phyloP scores from a whole-genome alignment of 2,329 filamentous ascomycete genomes.

The Aureobasidium sp. region DNA sequence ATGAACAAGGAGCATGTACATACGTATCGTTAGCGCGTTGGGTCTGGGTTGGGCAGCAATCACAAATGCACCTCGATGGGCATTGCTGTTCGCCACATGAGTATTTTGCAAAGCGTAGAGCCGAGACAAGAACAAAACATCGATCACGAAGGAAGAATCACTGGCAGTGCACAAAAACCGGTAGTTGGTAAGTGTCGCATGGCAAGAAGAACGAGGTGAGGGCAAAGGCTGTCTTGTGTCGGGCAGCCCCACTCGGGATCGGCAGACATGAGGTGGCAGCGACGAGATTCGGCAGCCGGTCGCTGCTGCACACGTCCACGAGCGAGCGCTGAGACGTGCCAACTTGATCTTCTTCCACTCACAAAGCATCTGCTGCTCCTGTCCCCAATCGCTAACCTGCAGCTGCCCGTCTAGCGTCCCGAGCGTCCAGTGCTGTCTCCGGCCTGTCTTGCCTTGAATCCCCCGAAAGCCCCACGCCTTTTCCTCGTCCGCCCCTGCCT shows the following conservation, averaged over 20 bases:
- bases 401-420: conserved; percentile 7
- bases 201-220: neutral
- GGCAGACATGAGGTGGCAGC: neutral
- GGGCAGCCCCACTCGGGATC: conserved; percentile 11
- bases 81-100: conserved; percentile 3
- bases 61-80: neutral
- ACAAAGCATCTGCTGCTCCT: neutral
- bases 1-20: neutral
- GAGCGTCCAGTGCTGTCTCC: neutral
- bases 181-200: conserved; percentile 7
- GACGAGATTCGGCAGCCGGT: neutral
- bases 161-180: neutral
- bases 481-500: conserved; percentile 10
- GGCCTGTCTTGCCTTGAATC: conserved; percentile 13
- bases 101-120: neutral
- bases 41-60: neutral
- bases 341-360: neutral
- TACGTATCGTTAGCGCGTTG: neutral
- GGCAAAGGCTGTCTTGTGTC: neutral
- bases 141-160: neutral
- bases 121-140: neutral
- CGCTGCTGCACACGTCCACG: neutral
- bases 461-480: conserved; percentile 7
- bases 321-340: neutral
- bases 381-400: conserved; percentile 17